Conservation (phyloP, 2,329 filamentous ascomycete species). For the Diaporthe eres region DNA sequence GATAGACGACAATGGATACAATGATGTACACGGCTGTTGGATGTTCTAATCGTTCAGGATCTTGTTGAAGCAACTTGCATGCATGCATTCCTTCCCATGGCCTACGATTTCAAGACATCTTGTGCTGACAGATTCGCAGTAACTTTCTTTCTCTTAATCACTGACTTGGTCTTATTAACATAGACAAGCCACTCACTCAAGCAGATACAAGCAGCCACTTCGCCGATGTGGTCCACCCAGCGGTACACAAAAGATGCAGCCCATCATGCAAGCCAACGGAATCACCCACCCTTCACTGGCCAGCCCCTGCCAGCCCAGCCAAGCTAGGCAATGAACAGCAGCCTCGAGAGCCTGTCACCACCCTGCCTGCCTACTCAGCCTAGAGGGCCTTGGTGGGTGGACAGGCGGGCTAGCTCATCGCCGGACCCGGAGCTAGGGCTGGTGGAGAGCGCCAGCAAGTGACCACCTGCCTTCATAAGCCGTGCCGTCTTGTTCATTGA, state of each 20-base stretch:
- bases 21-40: neutral
- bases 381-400: neutral
- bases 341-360: neutral
- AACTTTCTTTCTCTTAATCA: no score
- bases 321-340: conserved; percentile 6
- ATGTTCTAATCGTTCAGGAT: neutral
- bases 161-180: no score
- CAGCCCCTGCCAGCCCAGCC: neutral
- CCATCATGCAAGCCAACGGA: neutral
- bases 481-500: neutral
- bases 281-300: neutral
- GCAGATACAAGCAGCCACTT: neutral
- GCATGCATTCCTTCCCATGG: neutral
- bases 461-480: neutral
- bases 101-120: neutral
- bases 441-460: neutral
- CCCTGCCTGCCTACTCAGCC: neutral
- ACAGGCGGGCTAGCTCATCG: neutral
- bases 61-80: neutral
- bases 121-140: neutral
- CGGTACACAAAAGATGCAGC: neutral
- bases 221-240: neutral
- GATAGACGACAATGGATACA: conserved; percentile 21
- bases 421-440: neutral
- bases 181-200: no score